Percentiles rank a stretch among this genome's conserved stretches.
These are phyloP conservation scores for Aquilaria agallochum DNA, from an alignment of 441 rosid species.

Conservation along the genomic window DNA sequence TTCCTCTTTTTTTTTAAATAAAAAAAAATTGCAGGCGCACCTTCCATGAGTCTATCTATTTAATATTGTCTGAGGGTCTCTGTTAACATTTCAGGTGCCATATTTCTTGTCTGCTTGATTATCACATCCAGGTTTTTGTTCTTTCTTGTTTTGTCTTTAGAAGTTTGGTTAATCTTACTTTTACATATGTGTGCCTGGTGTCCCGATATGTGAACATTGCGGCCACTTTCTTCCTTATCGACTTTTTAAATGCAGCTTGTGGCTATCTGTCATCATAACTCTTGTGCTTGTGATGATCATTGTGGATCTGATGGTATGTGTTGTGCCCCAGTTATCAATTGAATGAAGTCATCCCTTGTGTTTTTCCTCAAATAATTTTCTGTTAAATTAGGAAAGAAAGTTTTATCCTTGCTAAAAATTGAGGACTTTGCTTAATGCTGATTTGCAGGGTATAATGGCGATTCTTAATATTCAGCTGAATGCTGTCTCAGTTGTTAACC, in stretches of 20 bases:
- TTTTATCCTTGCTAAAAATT: neutral
- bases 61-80: slow-evolving; percentile 4
- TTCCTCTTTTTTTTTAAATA: neutral
- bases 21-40: neutral
- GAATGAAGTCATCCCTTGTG: neutral
- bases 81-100: slow-evolving; percentile 48
- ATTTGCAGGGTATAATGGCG: slow-evolving; percentile 60
- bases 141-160: slow-evolving; percentile 18
- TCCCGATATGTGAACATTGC: too few relatives aligned
- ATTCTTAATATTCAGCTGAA: slow-evolving; percentile 59
- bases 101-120: slow-evolving; percentile 57
- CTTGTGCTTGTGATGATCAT: slow-evolving; percentile 59
- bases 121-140: slow-evolving; percentile 61
- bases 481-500: slow-evolving; percentile 66
- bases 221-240: slow-evolving; percentile 3
- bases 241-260: slow-evolving; percentile 41
- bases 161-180: slow-evolving; percentile 9
- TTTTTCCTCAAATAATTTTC: neutral
- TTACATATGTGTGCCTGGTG: neutral
- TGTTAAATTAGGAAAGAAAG: slow-evolving; percentile 19
- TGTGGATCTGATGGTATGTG: slow-evolving; percentile 54
- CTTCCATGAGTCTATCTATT: neutral
- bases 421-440: slow-evolving; percentile 9
- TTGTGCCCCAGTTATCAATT: slow-evolving; percentile 5
- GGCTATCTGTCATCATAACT: slow-evolving; percentile 59